A percentile compares a stretch with the other conserved stretches of the same genome.
Evolutionary conservation across 2,329 filamentous ascomycete genomes (phyloP).

Genomic region (Colletotrichum graminicola): DNA sequence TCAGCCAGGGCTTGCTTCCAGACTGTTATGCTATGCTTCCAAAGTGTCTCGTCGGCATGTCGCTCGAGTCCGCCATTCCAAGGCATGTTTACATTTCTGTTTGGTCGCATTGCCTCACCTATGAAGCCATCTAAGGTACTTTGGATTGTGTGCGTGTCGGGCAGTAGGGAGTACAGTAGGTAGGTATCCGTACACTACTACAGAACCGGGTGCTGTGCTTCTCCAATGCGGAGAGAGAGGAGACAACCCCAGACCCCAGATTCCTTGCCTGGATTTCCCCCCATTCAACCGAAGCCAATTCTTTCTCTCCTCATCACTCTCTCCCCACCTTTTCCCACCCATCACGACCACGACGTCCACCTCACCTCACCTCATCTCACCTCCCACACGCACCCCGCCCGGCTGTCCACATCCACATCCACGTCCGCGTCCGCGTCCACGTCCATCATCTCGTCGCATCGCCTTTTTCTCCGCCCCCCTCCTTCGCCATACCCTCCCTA

Average conservation of each 20-base stretch:
- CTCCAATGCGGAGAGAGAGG: constrained; percentile 58
- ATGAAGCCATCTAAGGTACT: too few relatives aligned
- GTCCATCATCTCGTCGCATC: constrained; percentile 42
- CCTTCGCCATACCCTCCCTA: not conserved
- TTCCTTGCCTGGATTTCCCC: constrained; percentile 41
- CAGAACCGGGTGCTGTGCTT: constrained; percentile 43
- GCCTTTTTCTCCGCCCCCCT: constrained; percentile 14
- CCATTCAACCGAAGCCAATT: constrained; percentile 45
- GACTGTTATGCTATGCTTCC: not conserved
- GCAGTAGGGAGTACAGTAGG: not conserved
- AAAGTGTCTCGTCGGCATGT: not conserved
- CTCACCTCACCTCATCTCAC: constrained; percentile 42
- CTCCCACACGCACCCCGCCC: not conserved
- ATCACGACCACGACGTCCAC: constrained; percentile 48
- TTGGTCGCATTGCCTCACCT: too few relatives aligned
- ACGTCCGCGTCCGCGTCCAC: not conserved
- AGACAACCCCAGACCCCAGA: constrained; percentile 49
- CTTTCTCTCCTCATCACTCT: constrained; percentile 44
- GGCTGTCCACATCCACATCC: not conserved
- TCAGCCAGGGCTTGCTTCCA: too few relatives aligned
- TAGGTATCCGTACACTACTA: not conserved
- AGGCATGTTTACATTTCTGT: not conserved
- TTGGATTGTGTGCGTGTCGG: too few relatives aligned
- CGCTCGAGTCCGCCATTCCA: not conserved
- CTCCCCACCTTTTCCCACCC: constrained; percentile 48